phyloP scores from a whole-genome alignment of 140 eudicot species.

The Anethum foeniculum region DNA sequence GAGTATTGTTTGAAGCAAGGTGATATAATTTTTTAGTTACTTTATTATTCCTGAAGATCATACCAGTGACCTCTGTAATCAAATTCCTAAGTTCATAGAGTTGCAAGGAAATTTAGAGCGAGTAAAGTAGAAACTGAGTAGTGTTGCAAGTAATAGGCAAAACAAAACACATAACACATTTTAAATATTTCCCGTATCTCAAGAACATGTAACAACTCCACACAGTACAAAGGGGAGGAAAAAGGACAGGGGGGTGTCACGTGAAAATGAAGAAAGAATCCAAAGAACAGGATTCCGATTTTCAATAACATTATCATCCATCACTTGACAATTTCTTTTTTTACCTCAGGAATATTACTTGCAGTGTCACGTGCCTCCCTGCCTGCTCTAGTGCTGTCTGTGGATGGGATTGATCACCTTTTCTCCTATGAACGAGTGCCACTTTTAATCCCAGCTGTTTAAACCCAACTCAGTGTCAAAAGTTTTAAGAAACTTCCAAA shows the following conservation, averaged over 20 bases:
- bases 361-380: not conserved
- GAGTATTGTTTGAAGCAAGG: too few relatives aligned
- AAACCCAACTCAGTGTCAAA: not conserved
- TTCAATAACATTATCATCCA: not conserved
- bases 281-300: not conserved
- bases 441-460: not conserved
- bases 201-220: too few relatives aligned
- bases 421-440: conserved; percentile 4
- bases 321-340: not conserved
- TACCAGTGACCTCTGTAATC: too few relatives aligned
- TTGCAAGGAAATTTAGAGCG: too few relatives aligned
- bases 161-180: too few relatives aligned
- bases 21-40: not conserved
- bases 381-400: not conserved
- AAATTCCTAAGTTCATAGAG: too few relatives aligned
- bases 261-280: not conserved
- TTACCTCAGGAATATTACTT: not conserved
- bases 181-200: too few relatives aligned
- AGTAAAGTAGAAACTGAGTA: too few relatives aligned
- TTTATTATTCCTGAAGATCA: not conserved
- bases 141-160: too few relatives aligned
- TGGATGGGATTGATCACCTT: conserved; percentile 1
- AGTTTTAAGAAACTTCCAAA: not conserved
- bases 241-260: not conserved
- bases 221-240: too few relatives aligned